phyloP scores from a whole-genome alignment of 805 yeast genomes.

The Brettanomyces custersianus region DNA sequence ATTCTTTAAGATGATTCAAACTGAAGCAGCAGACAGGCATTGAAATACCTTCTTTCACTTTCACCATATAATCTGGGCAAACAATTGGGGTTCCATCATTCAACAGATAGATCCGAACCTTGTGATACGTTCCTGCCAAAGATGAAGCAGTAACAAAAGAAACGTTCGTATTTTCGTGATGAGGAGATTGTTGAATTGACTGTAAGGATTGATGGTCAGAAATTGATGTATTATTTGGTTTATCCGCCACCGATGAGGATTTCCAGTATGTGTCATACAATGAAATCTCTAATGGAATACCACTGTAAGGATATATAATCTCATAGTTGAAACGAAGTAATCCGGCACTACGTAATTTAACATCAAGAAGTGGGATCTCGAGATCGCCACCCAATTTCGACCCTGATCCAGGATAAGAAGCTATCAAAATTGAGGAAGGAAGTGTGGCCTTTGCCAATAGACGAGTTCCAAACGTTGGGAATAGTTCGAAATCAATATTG shows the following conservation, averaged over 20 bases:
- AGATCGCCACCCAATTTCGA: conserved; percentile 30
- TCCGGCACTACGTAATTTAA: conserved; percentile 75
- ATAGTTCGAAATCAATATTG: conserved; percentile 77
- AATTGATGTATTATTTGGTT: conserved; percentile 1
- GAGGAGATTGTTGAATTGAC: not conserved
- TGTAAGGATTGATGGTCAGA: not conserved
- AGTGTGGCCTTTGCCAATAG: conserved; percentile 85
- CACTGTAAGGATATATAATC: conserved; percentile 82
- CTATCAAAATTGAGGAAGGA: conserved; percentile 43
- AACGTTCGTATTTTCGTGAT: conserved; percentile 5
- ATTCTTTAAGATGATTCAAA: conserved; percentile 29
- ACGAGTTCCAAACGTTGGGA: conserved; percentile 91
- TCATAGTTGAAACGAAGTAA: conserved; percentile 69
- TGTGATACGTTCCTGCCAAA: conserved; percentile 68
- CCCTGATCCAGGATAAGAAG: conserved; percentile 28
- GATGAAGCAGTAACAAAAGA: conserved; percentile 90
- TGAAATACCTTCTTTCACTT: conserved; percentile 34
- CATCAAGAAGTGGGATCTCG: conserved; percentile 71
- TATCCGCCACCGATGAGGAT: conserved; percentile 49
- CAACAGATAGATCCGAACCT: conserved; percentile 60
- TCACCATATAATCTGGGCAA: conserved; percentile 57
- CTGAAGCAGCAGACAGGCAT: conserved; percentile 55
- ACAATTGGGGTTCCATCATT: conserved; percentile 83
- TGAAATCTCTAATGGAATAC: conserved; percentile 75
- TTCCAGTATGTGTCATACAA: conserved; percentile 97